Base-by-base conservation (phyloP, 129 eudicot species). In the Mikania micrantha region DNA sequence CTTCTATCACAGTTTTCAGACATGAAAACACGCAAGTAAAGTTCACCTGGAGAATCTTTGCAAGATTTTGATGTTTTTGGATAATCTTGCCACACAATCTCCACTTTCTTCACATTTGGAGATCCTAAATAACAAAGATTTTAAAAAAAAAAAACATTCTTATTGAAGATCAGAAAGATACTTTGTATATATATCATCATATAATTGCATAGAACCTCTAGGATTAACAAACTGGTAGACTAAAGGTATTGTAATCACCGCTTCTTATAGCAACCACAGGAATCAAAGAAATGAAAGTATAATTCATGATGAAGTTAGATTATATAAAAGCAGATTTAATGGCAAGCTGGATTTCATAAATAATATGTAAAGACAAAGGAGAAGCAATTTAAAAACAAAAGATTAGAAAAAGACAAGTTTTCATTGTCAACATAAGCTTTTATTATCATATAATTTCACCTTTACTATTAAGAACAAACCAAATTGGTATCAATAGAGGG, bases 11-110 rank as follows among this genome's bases (percentile, higher is more conserved):
- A 83, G 49, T 57, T 76, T 31, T 79, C 87, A 3, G 96, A 86
- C 87, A 84, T 83, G 75, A 61, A 74, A 71, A 89, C 96, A 44
- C 84, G 86, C 78, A 93, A 78, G 78, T 71, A 86, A 49, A 89
- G 86, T 79, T 86, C 95, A 12, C 95, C 96, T 1, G 76, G 45
- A 63, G 71, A 70, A 50, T 82, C 73, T 61, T 12, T 71, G 12
- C 61, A 31, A 20, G 69, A 49, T 57, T 67, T 86, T 64, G 87
- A 62, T 9, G 52, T n/a, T 39, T 75, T 72, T 62, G 79, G 70
- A 39, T 31, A 66, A 67, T 93, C 98, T 78, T 73, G 78, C 98
- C 98, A 93, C 61, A 81, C 74, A 69, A 93, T 88, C 70, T 93
- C 95, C 64, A 93, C 96, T 87, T 88, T 86, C 75, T 89, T 80